Base-by-base conservation (phyloP, 2,329 filamentous ascomycete species). In the Neobulgaria alba region DNA sequence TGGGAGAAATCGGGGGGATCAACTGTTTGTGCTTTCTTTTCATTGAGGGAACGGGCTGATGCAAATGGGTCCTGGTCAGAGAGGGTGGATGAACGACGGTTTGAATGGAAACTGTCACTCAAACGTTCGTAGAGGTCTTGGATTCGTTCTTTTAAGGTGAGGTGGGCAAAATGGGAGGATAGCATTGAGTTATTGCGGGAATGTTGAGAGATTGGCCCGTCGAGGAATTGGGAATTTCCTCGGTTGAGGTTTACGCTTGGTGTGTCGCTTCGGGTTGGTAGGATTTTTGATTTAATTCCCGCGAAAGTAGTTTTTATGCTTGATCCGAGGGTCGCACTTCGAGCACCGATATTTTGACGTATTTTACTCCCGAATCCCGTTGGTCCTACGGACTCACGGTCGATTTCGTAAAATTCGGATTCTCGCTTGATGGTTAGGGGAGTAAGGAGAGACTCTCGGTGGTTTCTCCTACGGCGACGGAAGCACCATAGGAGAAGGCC, bases 171-270 rank as follows among this genome's bases (percentile, higher is more conserved):
- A 33, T 30, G 38, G 10, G 41, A 43, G 10, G 55, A 53, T 17
- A 50, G 33, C 3, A 46, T 34, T 2, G 66, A 65, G 33, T 60
- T 62, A 33, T 58, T 63, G 21, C 64, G 63, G 43, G 63, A 68
- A 46, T 67, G 65, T 19, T 55, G 54, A 10, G 56, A 43, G 20
- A 57, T 52, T 17, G 49, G 50, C 2, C 57, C 55, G 4, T 58
- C 54, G 10, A 63, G 60, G 46, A 71, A 73, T 48, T 75, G 73
- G 7, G 73, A 73, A 49, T 69, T 72, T 5, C 71, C 69, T 35
- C 69, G 62, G 55, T 75, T 66, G 47, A 74, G 62, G 42, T 74
- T 67, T 20, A 74, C 66, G 34, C 61, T 64, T 2, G 66, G 60
- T 7, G 57, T 61, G 34, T 58, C 61, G 19, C 56, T 59, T 41